These are phyloP conservation scores for Trichosanthes truncata DNA, from an alignment of 306 rosid species.

Conservation along the genomic window DNA sequence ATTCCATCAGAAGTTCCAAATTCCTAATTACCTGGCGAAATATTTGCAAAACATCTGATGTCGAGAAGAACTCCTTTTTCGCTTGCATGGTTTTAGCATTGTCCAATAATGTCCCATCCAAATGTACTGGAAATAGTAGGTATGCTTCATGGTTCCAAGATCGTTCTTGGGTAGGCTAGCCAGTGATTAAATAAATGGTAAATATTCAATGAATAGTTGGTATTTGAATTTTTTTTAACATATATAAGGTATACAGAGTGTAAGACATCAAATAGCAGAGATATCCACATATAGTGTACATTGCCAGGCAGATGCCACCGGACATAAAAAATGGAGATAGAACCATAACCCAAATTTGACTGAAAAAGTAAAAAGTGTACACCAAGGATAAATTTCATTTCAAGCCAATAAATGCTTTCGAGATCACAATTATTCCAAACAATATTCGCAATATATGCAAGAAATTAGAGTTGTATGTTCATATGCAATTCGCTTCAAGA, in stretches of 20 bases:
- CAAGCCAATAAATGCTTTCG: neutral
- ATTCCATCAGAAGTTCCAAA: neutral
- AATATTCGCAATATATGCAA: neutral
- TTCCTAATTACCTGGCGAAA: constrained; percentile 65
- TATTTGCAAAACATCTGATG: constrained; percentile 81
- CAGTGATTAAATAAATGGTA: constrained; percentile 16
- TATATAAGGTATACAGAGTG: neutral
- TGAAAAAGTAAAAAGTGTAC: neutral
- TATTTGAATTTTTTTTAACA: neutral
- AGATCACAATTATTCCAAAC: neutral
- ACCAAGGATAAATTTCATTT: neutral
- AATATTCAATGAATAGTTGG: neutral
- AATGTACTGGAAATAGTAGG: constrained; percentile 91
- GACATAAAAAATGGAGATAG: neutral
- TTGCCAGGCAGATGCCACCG: neutral
- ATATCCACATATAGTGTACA: neutral
- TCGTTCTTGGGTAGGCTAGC: constrained; percentile 69
- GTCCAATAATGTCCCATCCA: constrained; percentile 95
- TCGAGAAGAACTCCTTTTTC: constrained; percentile 75
- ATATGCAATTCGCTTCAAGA: neutral
- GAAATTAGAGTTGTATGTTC: neutral
- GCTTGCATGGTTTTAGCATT: constrained; percentile 70
- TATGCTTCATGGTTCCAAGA: constrained; percentile 96
- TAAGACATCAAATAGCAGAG: neutral
- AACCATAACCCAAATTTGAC: neutral